phyloP scores from a whole-genome alignment of 352 stramenopile species.

The Globisporangium splendens region DNA sequence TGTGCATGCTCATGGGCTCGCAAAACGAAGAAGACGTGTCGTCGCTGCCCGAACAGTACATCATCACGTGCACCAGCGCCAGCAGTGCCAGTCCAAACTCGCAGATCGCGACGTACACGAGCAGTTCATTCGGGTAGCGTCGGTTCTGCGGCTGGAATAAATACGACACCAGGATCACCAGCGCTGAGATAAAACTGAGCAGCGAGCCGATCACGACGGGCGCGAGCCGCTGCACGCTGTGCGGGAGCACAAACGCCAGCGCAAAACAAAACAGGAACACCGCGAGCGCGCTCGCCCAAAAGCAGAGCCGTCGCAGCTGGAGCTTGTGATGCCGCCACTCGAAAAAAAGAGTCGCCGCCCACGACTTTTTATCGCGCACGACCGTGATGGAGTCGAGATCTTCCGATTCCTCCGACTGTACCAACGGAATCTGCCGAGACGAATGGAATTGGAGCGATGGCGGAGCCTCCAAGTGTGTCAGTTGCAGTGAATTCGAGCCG shows the following conservation, averaged over 20 bases:
- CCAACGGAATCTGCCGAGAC: conserved; percentile 7
- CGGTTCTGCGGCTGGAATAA: conserved; percentile 27
- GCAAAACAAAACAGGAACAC: conserved; percentile 40
- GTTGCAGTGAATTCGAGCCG: too few relatives aligned
- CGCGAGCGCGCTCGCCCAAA: conserved; percentile 27
- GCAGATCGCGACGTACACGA: conserved; percentile 60
- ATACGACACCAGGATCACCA: conserved; percentile 55
- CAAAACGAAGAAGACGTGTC: conserved; percentile 16
- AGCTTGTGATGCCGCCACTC: conserved; percentile 24
- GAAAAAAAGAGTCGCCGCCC: conserved; percentile 21
- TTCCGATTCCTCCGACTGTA: conserved; percentile 9
- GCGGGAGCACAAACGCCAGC: conserved; percentile 39
- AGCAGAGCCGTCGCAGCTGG: conserved; percentile 15
- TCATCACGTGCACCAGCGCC: conserved; percentile 39
- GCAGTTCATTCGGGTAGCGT: conserved; percentile 58
- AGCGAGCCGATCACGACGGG: conserved; percentile 42
- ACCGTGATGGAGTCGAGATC: conserved; percentile 5
- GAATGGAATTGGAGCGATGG: conserved; percentile 9
- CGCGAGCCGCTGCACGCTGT: conserved; percentile 31
- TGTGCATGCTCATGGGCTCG: conserved; percentile 27
- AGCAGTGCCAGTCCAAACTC: conserved; percentile 52
- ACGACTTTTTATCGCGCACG: conserved; percentile 24
- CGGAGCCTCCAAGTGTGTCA: conserved; percentile 18
- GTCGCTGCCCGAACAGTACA: conserved; percentile 29
- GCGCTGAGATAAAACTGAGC: conserved; percentile 47